Base-by-base conservation (phyloP, 441 rosid species). In the Rhodomyrtus psidioides region DNA sequence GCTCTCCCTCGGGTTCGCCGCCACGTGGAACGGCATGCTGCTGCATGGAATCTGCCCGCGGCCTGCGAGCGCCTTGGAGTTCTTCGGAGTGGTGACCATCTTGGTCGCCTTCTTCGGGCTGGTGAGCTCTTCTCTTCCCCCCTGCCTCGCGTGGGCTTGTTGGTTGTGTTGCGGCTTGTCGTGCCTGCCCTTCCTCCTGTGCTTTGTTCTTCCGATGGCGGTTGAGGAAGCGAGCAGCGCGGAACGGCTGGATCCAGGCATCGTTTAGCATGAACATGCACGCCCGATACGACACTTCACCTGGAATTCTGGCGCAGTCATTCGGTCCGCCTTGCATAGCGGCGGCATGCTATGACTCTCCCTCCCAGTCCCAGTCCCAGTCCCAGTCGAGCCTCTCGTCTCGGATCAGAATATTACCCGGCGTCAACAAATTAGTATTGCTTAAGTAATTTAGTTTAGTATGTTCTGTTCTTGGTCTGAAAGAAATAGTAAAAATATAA, bases 61-160 rank as follows among this genome's bases (percentile, higher is more conserved):
- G 12, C 19, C 16, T 60, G 42, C 74, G 6, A 28, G 2, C 10
- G 23, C 1, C 6, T 28, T 60, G 21, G 74, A 60, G 12, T 0
- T 4, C 17, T 28, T 60, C 12, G 12, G 23, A 28, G 12, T 7
- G 3, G 10, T 19, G 74, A 28, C 74, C 42, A 17, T 60, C 6
- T 7, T 60, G 42, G 42, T 28, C 3, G 39, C 23, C 74, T 28
- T 28, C 74, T 60, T 60, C 3, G 23, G 74, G 74, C 17, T 60
- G 74, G 74, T 4, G 23, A 60, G 74, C 74, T 60, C 23, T 16
- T 28, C 27, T 27, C 74, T 60, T 28, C 23, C 3, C 3, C 42
- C 12, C 0, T 3, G 0, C 74, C 23, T 15, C 0, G 23, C 0
- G 24, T 28, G 23, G 74, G 74, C 6, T 12, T 60, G 24, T 16